Evolutionary conservation across 768 basidiomycete genomes (phyloP), one percentile per base, ranked within the genome.

Genomic region (Termitomyces sp.): DNA sequence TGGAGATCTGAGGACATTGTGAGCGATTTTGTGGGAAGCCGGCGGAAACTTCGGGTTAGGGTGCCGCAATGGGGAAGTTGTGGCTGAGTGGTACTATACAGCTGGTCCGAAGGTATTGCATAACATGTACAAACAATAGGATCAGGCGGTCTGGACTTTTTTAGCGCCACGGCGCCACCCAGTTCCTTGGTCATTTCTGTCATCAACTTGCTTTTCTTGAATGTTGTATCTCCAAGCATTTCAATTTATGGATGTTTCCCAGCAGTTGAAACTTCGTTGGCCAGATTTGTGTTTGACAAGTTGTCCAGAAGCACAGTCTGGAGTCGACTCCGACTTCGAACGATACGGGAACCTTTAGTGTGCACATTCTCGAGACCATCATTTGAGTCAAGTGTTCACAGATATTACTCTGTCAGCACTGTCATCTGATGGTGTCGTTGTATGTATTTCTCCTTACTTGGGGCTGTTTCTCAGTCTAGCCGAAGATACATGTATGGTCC

Each of bases 1-100:
- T 95, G 85, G 76, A 96, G 91, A 75, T 96, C 93, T 81, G 79
- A 72, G 70, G 92, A 92, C 92, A 94, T 94, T 73, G 77, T 85
- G 79, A 71, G 54, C 56, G 67, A 68, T 59, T 64, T 60, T 62
- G 57, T n/a, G 63, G 62, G 6, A 60, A 50, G 50, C 52, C 63
- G 62, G 60, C 49, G 40, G 32, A 56, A 66, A 60, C 66, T 66
- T 67, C 25, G 57, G 53, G 57, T 63, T 55, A 54, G 60, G 56
- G 55, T 67, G 67, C 63, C 67, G 65, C 59, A 67, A 67, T 63
- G 55, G 59, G 68, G 53, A 57, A 40, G 34, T n/a, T 61, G 76
- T 77, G 76, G 76, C 76, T 77, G 74, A 67, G 37, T 66, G 54
- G 47, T 72, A 75, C 77, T 78, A 70, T 77, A 76, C 72, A 78